Conservation (phyloP, 2,329 filamentous ascomycete genomes). For the Apiospora saccharicola region DNA sequence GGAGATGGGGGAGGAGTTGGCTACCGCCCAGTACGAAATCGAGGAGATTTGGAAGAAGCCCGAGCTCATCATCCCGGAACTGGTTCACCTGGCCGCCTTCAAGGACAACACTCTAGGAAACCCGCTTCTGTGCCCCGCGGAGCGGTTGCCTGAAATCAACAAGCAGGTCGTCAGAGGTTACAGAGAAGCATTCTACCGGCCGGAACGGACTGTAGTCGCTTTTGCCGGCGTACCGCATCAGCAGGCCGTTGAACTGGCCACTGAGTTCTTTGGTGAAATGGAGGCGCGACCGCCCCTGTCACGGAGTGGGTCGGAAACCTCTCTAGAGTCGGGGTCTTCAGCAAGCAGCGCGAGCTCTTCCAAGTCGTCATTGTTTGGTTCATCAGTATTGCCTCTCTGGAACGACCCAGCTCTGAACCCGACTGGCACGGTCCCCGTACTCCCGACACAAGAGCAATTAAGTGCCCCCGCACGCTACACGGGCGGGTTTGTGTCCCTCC, state of each 20-base stretch:
- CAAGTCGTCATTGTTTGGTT: slow-evolving; percentile 39
- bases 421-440: slow-evolving; percentile 51
- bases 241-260: slow-evolving; percentile 79
- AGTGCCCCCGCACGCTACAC: slow-evolving; percentile 81
- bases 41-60: slow-evolving; percentile 98
- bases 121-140: slow-evolving; percentile 87
- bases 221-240: slow-evolving; percentile 90
- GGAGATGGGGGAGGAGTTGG: slow-evolving; percentile 85
- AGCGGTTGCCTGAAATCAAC: slow-evolving; percentile 79
- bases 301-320: slow-evolving; percentile 66
- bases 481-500: slow-evolving; percentile 88
- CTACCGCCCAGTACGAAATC: slow-evolving; percentile 95
- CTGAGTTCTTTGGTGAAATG: slow-evolving; percentile 95
- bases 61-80: slow-evolving; percentile 91
- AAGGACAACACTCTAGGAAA: slow-evolving; percentile 97
- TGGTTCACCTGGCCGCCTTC: slow-evolving; percentile 94
- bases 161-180: slow-evolving; percentile 79
- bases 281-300: slow-evolving; percentile 61
- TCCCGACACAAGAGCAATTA: slow-evolving; percentile 62
- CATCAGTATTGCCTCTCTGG: slow-evolving; percentile 42
- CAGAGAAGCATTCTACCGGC: slow-evolving; percentile 82
- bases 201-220: slow-evolving; percentile 91
- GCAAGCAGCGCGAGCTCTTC: slow-evolving; percentile 35
- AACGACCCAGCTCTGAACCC: slow-evolving; percentile 74
- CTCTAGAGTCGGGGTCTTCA: slow-evolving; percentile 43